Evolutionary conservation across 352 stramenopile genomes (phyloP).

Genomic region (Globisporangium parvum): DNA sequence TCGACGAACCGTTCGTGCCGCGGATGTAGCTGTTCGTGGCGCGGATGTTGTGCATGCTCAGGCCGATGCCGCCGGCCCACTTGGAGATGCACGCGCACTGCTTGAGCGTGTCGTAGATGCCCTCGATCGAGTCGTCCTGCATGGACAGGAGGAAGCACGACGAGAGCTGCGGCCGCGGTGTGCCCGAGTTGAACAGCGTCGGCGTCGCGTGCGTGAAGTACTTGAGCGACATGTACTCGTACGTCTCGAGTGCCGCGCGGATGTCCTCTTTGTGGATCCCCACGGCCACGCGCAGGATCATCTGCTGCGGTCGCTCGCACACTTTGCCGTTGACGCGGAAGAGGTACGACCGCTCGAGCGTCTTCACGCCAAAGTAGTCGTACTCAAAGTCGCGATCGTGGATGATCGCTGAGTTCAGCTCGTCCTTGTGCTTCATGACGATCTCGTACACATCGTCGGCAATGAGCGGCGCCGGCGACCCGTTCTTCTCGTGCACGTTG

Average conservation of each 20-base stretch:
- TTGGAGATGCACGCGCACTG: conserved; percentile 99
- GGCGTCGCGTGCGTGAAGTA: conserved; percentile 99
- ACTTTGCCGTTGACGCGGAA: conserved; percentile 95
- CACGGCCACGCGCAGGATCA: conserved; percentile 97
- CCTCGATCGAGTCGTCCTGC: conserved; percentile 99
- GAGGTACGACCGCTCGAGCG: conserved; percentile 96
- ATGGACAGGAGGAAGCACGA: conserved; percentile 98
- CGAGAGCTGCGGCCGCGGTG: conserved; percentile 95
- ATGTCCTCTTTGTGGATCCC: conserved; percentile 98
- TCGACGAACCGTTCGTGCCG: conserved; percentile 97
- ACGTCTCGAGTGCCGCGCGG: conserved; percentile 93
- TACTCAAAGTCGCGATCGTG: conserved; percentile 99
- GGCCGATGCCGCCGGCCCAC: conserved; percentile 97
- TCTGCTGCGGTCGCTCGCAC: conserved; percentile 97
- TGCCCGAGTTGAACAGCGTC: conserved; percentile 99
- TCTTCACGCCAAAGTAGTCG: conserved; percentile 99
- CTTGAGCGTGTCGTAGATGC: conserved; percentile 99
- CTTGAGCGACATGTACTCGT: conserved; percentile 95
- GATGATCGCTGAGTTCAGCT: conserved; percentile 95
- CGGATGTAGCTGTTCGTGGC: conserved; percentile 97
- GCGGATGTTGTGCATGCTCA: conserved; percentile 98
- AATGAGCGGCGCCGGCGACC: conserved; percentile 89
- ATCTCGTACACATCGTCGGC: conserved; percentile 94
- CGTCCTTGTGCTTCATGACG: conserved; percentile 93
- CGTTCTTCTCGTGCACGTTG: conserved; percentile 96